Evolutionary conservation across 495 filamentous ascomycete genomes (phyloP), one percentile per base, ranked within the genome.

Genomic region (Lentithecium fluviatile): DNA sequence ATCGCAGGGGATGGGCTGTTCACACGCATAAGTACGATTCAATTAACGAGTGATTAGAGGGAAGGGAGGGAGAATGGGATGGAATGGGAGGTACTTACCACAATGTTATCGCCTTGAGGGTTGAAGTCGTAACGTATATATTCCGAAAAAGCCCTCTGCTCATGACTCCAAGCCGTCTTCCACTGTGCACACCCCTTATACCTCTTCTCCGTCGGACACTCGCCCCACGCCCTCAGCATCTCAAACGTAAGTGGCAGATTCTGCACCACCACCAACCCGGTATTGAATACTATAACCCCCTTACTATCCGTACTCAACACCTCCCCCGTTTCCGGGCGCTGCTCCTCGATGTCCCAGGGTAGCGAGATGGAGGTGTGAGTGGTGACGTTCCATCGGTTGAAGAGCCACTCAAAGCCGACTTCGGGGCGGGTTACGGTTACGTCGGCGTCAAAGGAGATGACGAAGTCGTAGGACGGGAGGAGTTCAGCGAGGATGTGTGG

Each of bases 361-460:
- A 80, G 71, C 38, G 78, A 74, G 24, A 80, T 64, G 11, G 78
- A 68, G n/a, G 72, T 76, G 15, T 20, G 32, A 1, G 17, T 20
- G 12, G 57, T 51, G 57, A 60, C 52, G 17, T 45, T 45, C 79
- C 79, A 82, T 66, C 77, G 75, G 68, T 80, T 81, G 21, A 82
- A 67, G 21, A 82, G 70, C 77, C 78, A 82, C 67, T 82, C 79
- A 17, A 81, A 54, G 10, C 79, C 77, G 4, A 82, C 62, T 38
- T 81, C 72, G 45, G 74, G 74, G 37, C 74, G 69, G 13, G 69
- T 59, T 52, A 79, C 73, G 54, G 79, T 71, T 60, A 71, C 71
- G 53, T 82, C 79, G 56, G 75, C 75, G 61, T 82, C 79, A 21
- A 80, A 36, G 71, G 76, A 77, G 40, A 82, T 69, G 29, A 81